Conservation (phyloP, 1,284 basidiomycete species). For the Austropuccinia psidii region DNA sequence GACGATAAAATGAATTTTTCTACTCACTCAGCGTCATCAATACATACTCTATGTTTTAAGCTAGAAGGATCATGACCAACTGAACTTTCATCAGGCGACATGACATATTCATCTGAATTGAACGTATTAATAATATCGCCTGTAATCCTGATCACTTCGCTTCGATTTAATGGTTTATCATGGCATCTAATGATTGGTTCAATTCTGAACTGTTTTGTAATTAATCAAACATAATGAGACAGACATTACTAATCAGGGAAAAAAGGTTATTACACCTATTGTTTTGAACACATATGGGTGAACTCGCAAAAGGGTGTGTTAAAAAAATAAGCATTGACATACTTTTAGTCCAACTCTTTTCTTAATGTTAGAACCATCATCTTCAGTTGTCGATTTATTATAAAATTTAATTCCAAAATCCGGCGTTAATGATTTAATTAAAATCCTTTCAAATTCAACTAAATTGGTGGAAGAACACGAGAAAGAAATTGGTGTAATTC, state of each 20-base stretch:
- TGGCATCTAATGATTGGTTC: conserved; percentile 25
- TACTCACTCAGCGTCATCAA: conserved; percentile 20
- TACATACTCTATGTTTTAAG: conserved; percentile 5
- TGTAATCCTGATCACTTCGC: conserved; percentile 13
- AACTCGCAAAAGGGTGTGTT: no score
- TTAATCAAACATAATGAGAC: no score
- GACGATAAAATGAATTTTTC: neutral
- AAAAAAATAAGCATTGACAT: neutral
- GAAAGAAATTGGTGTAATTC: conserved; percentile 7
- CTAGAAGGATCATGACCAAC: neutral
- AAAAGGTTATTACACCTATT: neutral
- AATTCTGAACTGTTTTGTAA: conserved; percentile 21
- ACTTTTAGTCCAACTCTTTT: conserved; percentile 7
- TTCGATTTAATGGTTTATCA: conserved; percentile 13
- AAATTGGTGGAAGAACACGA: conserved; percentile 8
- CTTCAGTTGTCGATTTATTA: neutral
- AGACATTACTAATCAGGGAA: neutral
- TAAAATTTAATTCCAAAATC: conserved; percentile 11
- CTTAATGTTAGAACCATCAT: neutral
- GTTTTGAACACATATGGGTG: no score
- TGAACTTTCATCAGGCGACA: neutral
- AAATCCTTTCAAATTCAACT: neutral
- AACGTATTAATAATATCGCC: conserved; percentile 9
- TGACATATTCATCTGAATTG: conserved; percentile 15
- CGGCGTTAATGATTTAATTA: neutral